Conservation (phyloP, 495 filamentous ascomycete species). For the Xeromyces bisporus region DNA sequence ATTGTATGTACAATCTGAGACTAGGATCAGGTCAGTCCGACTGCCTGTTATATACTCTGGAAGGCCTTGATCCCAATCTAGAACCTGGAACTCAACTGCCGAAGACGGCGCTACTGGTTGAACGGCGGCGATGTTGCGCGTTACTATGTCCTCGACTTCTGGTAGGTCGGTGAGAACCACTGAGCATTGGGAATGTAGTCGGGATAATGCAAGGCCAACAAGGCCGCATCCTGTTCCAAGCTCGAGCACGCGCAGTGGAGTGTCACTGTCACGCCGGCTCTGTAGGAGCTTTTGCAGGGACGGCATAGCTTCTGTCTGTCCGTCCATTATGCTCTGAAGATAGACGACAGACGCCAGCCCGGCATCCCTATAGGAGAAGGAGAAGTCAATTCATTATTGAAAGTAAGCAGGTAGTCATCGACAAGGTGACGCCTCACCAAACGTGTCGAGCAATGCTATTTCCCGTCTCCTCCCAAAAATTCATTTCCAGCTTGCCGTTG, state of each 20-base stretch:
- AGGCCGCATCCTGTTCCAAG: slow-evolving; percentile 75
- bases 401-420: too few species aligned
- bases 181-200: slow-evolving; percentile 32
- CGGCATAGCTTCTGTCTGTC: slow-evolving; percentile 7
- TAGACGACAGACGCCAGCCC: slow-evolving; percentile 40
- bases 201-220: slow-evolving; percentile 59
- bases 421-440: slow-evolving; percentile 41
- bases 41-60: slow-evolving; percentile 20
- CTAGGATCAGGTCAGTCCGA: slow-evolving; percentile 52
- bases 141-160: slow-evolving; percentile 52
- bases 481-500: slow-evolving; percentile 11
- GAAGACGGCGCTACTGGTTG: slow-evolving; percentile 19
- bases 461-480: slow-evolving; percentile 76
- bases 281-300: slow-evolving; percentile 14
- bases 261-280: slow-evolving; percentile 4
- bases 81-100: slow-evolving; percentile 35
- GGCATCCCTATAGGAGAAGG: slow-evolving; percentile 40
- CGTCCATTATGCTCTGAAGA: slow-evolving; percentile 12
- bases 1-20: slow-evolving; percentile 95
- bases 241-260: slow-evolving; percentile 46
- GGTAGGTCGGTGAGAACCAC: slow-evolving; percentile 70
- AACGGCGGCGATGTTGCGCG: slow-evolving; percentile 34
- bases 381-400: slow-evolving; percentile 6
- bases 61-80: slow-evolving; percentile 57
- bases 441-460: slow-evolving; percentile 92